Percentiles rank a stretch among this genome's conserved stretches.
Conservation (phyloP, 225 moss, liverwort and hornwort genomes). For the Pleurozium schreberi region DNA sequence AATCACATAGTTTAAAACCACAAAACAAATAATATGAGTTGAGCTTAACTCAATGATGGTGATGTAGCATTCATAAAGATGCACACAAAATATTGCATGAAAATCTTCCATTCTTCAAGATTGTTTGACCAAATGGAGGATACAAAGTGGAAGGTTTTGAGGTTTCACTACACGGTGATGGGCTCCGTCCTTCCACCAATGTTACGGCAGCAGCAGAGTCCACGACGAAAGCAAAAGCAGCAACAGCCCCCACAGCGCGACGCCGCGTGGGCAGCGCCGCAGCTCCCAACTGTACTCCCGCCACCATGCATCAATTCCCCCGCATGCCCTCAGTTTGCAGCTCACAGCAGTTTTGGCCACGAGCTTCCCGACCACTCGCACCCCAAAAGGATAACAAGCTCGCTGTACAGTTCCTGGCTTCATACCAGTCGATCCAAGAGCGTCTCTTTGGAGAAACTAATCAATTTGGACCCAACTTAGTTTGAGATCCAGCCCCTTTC, state of each 20-base stretch:
- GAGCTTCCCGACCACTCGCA: neutral
- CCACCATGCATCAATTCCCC: neutral
- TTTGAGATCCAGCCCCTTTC: neutral
- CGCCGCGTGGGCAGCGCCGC: slow-evolving; percentile 2
- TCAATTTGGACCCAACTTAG: neutral
- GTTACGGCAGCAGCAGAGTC: neutral
- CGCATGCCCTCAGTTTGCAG: neutral
- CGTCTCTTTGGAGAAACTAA: neutral
- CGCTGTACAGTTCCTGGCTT: neutral
- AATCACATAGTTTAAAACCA: no score
- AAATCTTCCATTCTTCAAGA: no score
- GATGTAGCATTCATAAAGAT: no score
- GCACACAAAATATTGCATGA: no score
- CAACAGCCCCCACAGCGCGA: neutral
- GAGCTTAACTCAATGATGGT: no score
- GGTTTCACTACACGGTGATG: neutral
- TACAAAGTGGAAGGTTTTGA: no score
- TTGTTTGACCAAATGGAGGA: no score
- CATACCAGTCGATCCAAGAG: neutral
- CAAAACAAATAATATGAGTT: no score
- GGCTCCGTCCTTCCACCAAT: neutral
- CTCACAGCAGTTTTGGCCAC: neutral
- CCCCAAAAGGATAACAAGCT: neutral
- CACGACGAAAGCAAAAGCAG: neutral
- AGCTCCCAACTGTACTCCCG: neutral